Base-by-base conservation (phyloP, 345 rosid genomes). In the Psidium friedrichsthalianum region DNA sequence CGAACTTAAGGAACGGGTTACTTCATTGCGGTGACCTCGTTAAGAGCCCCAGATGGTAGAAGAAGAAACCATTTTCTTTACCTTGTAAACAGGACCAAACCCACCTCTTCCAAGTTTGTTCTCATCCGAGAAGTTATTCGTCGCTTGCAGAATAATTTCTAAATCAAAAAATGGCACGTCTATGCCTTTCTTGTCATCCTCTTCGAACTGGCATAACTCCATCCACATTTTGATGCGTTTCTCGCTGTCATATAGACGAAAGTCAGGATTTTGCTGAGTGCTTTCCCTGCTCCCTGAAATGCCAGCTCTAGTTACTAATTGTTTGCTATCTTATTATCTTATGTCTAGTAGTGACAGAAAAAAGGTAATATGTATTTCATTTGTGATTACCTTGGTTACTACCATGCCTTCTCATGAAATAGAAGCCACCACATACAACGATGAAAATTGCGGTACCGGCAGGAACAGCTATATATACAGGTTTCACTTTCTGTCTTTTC, bases 41-140 rank as follows among this genome's bases (percentile, higher is more conserved):
- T 22, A 32, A 1, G 5, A 64, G 44, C 76, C 76, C 44, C 24
- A 64, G 24, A 64, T 32, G 3, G 5, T 64, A 32, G 12, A 64
- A 64, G 76, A 32, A 15, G 44, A 32, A 1, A 32, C 3, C 44
- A 64, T 64, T 64, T 64, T 64, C 8, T 32, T 64, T 64, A 91
- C 94, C 94, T 90, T 93, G 86, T 91, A 93, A 58, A 93, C 96
- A 9, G 94, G 93, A n/a, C 96, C 94, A 64, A 94, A 94, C 0
- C 96, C 94, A 0, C 96, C 94, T 84, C 85, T 90, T 11, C 94
- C 96, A 6, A 93, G 93, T 87, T 87, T 91, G 87, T 92, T 93
- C 51, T 84, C 85, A 15, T 88, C 88, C 0, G 92, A 90, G 83
- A 93, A 93, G 84, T 88, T 87, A 81, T 91, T 89, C 3, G 96